Base-by-base conservation (phyloP, 139 green algal genomes). In the Pseudopediastrum boryanum region DNA sequence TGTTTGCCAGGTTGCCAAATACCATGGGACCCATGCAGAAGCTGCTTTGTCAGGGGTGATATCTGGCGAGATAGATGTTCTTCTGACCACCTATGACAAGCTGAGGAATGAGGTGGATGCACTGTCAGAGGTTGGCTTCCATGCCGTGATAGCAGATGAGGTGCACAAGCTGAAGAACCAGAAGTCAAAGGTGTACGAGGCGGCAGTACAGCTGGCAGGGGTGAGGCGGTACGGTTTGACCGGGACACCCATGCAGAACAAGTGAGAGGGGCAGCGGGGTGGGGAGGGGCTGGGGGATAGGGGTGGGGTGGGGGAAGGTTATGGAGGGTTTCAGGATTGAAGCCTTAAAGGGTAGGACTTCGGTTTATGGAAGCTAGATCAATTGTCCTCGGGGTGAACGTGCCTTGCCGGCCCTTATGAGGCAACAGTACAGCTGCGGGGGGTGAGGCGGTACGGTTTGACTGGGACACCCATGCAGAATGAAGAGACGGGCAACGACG, bases 131-230 rank as follows among this genome's bases (percentile, higher is more conserved):
- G 6, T 78, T 0, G 42, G 65, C 2, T 90, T 85, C 77, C 85
- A 93, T 59, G 23, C 73, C 0, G 76, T 68, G 2, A 63, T 95
- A 2, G 72, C 90, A 50, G 90, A 95, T 44, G 90, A 92, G 68
- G 67, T 63, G 5, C 90, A 95, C 71, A 61, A 71, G 19, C 76
- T 95, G 4, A 94, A 95, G 82, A 95, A 89, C 56, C 10, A 33
- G 21, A 80, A 67, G 12, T 66, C 25, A 19, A 23, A 76, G 54
- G 58, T 36, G 10, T 85, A 85, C 56, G 1, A 77, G 58, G 78
- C 83, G 1, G 79, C 67, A 7, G 35, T 25, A 23, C 23, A 35
- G 1, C 46, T 93, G 16, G 46, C 51, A 39, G 92, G 86, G 2
- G 71, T 52, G 8, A 76, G 85, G 59, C 77, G 83, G 19, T 87